Conservation (phyloP, 2,329 filamentous ascomycete species). For the Eutypa lata region DNA sequence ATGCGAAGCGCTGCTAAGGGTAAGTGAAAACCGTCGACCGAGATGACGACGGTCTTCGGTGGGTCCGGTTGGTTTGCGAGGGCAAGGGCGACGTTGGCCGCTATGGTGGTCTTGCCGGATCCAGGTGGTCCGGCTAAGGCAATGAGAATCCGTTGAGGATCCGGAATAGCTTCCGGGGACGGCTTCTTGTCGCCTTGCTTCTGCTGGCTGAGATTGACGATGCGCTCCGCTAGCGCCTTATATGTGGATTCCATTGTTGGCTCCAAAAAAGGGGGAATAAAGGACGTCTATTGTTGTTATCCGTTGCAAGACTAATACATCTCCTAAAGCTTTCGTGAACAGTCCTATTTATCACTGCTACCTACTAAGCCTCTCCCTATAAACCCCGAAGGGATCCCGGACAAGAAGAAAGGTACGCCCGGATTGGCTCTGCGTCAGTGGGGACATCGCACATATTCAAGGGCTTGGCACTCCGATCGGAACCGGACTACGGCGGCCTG, state of each 20-base stretch:
- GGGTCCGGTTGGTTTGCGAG: conserved; percentile 4
- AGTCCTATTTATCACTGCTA: not conserved
- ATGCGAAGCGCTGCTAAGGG: conserved; percentile 20
- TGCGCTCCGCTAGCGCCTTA: not conserved
- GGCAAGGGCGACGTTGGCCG: conserved; percentile 8
- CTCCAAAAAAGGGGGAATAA: too few species aligned
- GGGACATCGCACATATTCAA: too few species aligned
- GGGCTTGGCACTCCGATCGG: too few species aligned
- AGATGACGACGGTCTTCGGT: conserved; percentile 17
- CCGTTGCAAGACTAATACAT: not conserved
- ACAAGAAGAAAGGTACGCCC: too few species aligned
- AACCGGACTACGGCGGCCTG: too few species aligned
- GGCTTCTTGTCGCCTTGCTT: not conserved
- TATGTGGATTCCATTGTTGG: conserved; percentile 1
- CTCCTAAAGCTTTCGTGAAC: not conserved
- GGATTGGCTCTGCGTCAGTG: too few species aligned
- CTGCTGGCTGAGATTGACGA: not conserved
- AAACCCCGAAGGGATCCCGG: not conserved
- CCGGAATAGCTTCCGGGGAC: not conserved
- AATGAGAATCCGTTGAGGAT: conserved; percentile 11
- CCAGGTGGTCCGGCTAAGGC: conserved; percentile 19
- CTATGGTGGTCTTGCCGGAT: conserved; percentile 23
- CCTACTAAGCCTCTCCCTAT: too few species aligned
- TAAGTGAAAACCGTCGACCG: conserved; percentile 28
- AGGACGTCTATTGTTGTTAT: not conserved